Percentiles rank a stretch among this genome's conserved stretches.
These are phyloP conservation scores for Yamadazyma aaseri DNA, from an alignment of 1,139 yeast species.

Conservation along the genomic window DNA sequence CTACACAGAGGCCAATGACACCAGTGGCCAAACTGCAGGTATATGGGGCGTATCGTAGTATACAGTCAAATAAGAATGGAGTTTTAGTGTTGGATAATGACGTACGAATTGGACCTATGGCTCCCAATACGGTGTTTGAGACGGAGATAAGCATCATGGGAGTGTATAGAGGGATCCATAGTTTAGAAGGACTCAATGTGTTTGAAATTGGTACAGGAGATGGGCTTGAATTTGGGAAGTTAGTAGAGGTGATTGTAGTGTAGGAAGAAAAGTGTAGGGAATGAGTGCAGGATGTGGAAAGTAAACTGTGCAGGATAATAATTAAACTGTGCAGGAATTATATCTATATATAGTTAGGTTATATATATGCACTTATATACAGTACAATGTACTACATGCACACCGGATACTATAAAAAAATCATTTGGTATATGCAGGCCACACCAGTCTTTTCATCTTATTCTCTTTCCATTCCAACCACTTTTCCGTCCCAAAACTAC, in stretches of 20 bases:
- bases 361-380: no score
- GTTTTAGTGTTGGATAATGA: constrained; percentile 66
- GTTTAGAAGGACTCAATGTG: constrained; percentile 62
- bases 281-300: no score
- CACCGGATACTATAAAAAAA: no score
- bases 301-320: no score
- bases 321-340: no score
- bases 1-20: background rate
- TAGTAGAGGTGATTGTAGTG: constrained; percentile 67
- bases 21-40: background rate
- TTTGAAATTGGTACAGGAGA: constrained; percentile 68
- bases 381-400: no score
- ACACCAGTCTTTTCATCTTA: no score
- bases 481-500: no score
- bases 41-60: constrained; percentile 9
- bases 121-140: constrained; percentile 62
- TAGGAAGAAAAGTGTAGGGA: no score
- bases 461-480: no score
- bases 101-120: constrained; percentile 61
- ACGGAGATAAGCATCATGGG: constrained; percentile 63
- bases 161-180: constrained; percentile 61
- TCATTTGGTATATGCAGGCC: no score
- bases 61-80: constrained; percentile 41
- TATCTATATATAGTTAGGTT: no score
- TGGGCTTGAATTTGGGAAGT: constrained; percentile 66